phyloP scores from a whole-genome alignment of 805 yeast species.

The Schizosaccharomyces pombe region DNA sequence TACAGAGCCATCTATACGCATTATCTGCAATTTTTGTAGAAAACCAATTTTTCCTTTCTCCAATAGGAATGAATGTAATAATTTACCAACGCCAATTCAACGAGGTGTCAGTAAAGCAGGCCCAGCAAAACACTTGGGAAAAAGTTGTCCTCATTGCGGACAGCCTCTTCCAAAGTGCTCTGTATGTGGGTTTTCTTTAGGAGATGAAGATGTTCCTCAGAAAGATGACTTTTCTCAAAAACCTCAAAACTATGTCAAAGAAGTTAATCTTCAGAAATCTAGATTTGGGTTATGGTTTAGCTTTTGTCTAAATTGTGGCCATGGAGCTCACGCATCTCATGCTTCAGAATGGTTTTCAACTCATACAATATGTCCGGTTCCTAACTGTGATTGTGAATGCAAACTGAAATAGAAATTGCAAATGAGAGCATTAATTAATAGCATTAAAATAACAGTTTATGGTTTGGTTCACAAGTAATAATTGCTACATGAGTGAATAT shows the following conservation, averaged over 20 bases:
- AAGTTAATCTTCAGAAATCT: conserved; percentile 6
- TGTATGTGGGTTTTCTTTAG: conserved; percentile 3
- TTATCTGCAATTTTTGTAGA: conserved; percentile 68
- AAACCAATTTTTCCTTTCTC: conserved; percentile 16
- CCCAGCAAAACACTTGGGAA: conserved; percentile 8
- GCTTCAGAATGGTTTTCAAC: conserved; percentile 89
- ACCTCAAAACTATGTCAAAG: conserved; percentile 84
- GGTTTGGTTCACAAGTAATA: too few species aligned
- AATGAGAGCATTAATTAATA: too few species aligned
- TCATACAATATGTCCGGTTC: conserved; percentile 79
- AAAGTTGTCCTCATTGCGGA: not conserved
- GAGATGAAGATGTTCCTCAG: conserved; percentile 13
- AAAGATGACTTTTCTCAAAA: conserved; percentile 74
- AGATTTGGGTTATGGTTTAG: conserved; percentile 66
- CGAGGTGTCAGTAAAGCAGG: too few species aligned
- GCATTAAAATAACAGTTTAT: too few species aligned
- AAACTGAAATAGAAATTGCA: not conserved
- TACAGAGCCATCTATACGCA: conserved; percentile 47
- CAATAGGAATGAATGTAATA: not conserved
- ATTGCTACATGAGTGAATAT: too few species aligned
- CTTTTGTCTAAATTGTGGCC: conserved; percentile 74
- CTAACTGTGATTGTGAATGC: conserved; percentile 73
- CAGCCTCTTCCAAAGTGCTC: not conserved
- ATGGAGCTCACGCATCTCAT: conserved; percentile 85
- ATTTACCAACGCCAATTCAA: not conserved